Base-by-base conservation (phyloP, 2,329 filamentous ascomycete genomes). In the Gliomastix tumulicola region DNA sequence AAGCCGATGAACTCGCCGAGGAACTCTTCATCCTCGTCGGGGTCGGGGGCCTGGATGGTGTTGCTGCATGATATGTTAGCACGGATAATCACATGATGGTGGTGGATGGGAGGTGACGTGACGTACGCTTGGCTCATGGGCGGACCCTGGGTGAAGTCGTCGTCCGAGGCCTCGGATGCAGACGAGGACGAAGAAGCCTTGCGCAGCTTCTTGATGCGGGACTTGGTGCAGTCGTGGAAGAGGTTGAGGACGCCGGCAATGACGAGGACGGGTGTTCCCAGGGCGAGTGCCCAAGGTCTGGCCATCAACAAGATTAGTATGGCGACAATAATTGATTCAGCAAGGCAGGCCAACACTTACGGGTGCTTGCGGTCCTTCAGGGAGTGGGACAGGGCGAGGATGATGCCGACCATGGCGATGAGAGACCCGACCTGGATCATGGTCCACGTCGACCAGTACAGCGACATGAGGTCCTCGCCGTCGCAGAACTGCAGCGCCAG, bases 381-480 rank as follows among this genome's bases (percentile, higher is more conserved):
- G 4, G 66, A 61, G 42, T 77, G 70, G 23, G 64, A 61, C 19
- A 76, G 54, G 25, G 73, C 66, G 4, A 79, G 56, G 31, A 74
- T 66, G 41, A 79, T 71, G 20, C 75, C 75, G 11, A 69, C 50
- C 47, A 78, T 75, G 40, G 75, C 75, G 23, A 78, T 76, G 41
- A 75, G 56, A 3, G 71, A 71, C 6, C 74, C 75, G 3, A 78
- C 56, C 45, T 79, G 74, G 6, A 76, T 58, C 63, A 76, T 73
- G 17, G 71, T 74, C 71, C 74, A 79, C 3, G 74, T 76, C 0
- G 74, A 69, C 74, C 74, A 79, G 53, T 76, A 78, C 0, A 79
- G 56, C 2, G 68, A 65, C 56, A 77, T 76, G 38, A 79, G 63
- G 44, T 77, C 69, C 45, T 79, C 75, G 9, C 73, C 74, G 25